Conservation (phyloP, 768 basidiomycete species). For the Boletus vermiculosoides region DNA sequence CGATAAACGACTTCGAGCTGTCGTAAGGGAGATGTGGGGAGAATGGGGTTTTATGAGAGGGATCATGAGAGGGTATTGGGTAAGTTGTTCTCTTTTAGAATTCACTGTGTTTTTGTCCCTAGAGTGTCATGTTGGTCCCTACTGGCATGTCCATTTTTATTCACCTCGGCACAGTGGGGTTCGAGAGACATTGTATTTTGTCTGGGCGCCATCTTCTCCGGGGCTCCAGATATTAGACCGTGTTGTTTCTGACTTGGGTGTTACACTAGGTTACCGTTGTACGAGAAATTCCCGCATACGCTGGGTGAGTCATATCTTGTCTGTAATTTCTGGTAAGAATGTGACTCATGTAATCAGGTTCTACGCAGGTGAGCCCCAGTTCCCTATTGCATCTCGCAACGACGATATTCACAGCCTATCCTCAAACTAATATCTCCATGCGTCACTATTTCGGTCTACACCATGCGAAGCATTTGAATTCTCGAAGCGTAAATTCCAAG, state of each 20-base stretch:
- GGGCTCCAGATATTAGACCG: background rate
- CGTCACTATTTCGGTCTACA: background rate
- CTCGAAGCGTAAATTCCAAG: slow-evolving; percentile 73
- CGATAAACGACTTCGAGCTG: slow-evolving; percentile 72
- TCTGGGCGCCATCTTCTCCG: background rate
- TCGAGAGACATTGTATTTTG: background rate
- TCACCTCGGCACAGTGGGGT: background rate
- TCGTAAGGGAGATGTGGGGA: slow-evolving; percentile 81
- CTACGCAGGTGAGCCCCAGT: slow-evolving; percentile 49
- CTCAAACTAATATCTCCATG: background rate
- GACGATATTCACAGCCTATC: background rate
- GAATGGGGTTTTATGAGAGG: slow-evolving; percentile 86
- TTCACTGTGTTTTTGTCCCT: background rate
- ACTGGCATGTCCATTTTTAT: background rate
- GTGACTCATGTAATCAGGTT: slow-evolving; percentile 44
- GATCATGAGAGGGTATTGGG: slow-evolving; percentile 98
- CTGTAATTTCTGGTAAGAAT: background rate
- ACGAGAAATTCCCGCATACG: slow-evolving; percentile 95
- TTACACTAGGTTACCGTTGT: slow-evolving; percentile 73
- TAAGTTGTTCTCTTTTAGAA: slow-evolving; percentile 31
- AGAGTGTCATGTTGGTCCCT: background rate
- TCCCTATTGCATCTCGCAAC: background rate
- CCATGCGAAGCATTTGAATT: slow-evolving; percentile 72
- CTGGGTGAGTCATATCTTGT: slow-evolving; percentile 46
- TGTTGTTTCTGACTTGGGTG: background rate